phyloP scores from a whole-genome alignment of 2,329 filamentous ascomycete genomes.

The Lasiodiplodia gonubiensis region DNA sequence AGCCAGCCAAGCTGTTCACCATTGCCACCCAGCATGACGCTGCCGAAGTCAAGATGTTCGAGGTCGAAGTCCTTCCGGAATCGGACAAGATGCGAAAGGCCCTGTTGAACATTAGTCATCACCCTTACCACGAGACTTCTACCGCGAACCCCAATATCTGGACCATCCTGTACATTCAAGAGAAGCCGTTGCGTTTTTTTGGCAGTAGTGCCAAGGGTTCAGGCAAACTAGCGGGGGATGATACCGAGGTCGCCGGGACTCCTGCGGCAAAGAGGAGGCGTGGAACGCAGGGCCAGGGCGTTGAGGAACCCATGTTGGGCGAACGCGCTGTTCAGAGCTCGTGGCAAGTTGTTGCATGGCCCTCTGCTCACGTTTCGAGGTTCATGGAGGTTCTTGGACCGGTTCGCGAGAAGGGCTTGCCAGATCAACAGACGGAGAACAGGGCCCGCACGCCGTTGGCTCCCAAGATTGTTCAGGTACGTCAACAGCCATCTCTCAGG shows the following conservation, averaged over 20 bases:
- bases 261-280: not conserved
- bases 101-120: not conserved
- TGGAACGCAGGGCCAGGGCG: not conserved
- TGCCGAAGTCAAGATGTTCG: not conserved
- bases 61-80: not conserved
- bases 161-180: slow-evolving; percentile 6
- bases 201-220: not conserved
- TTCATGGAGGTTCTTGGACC: not conserved
- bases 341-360: slow-evolving; percentile 18
- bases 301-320: not conserved
- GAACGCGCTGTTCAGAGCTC: not conserved
- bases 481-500: not conserved
- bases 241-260: too few relatives aligned
- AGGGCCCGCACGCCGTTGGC: not conserved
- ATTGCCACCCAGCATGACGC: not conserved
- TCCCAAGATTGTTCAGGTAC: slow-evolving; percentile 3
- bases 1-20: not conserved
- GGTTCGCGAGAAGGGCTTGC: not conserved
- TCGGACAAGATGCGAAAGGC: not conserved
- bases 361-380: not conserved
- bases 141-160: not conserved
- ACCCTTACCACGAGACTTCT: slow-evolving; percentile 2
- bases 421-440: not conserved
- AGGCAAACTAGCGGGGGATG: not conserved
- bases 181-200: not conserved